Evolutionary conservation across 495 filamentous ascomycete species (phyloP).

Genomic region (Neurospora terricola): DNA sequence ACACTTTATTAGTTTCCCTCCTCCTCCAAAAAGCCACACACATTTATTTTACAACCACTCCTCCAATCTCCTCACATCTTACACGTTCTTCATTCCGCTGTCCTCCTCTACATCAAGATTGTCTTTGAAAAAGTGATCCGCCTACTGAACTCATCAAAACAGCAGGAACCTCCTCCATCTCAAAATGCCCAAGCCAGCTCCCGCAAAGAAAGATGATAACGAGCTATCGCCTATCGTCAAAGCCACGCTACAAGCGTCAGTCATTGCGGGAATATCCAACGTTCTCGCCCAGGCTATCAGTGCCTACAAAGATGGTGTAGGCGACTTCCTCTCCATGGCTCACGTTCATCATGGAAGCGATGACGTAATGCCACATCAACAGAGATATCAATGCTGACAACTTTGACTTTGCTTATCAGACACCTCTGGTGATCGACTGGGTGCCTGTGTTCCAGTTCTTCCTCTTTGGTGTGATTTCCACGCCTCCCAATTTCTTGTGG

Average conservation of each 20-base stretch:
- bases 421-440: conserved; percentile 44
- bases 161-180: neutral
- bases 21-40: neutral
- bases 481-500: conserved; percentile 85
- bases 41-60: neutral
- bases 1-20: neutral
- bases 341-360: neutral
- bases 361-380: neutral
- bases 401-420: conserved; percentile 25
- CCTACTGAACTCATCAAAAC: neutral
- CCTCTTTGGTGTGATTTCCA: conserved; percentile 61
- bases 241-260: conserved; percentile 59
- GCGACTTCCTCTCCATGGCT: conserved; percentile 3
- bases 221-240: conserved; percentile 44
- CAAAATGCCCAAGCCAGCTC: neutral
- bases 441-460: conserved; percentile 67
- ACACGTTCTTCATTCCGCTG: neutral
- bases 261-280: conserved; percentile 69
- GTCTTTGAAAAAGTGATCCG: neutral
- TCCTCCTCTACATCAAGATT: neutral
- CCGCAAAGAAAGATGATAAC: neutral
- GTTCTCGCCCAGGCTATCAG: conserved; percentile 71
- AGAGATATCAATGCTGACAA: conserved; percentile 20
- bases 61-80: neutral
- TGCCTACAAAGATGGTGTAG: conserved; percentile 55